phyloP scores from a whole-genome alignment of 306 rosid genomes.

The Acacia acuminata region DNA sequence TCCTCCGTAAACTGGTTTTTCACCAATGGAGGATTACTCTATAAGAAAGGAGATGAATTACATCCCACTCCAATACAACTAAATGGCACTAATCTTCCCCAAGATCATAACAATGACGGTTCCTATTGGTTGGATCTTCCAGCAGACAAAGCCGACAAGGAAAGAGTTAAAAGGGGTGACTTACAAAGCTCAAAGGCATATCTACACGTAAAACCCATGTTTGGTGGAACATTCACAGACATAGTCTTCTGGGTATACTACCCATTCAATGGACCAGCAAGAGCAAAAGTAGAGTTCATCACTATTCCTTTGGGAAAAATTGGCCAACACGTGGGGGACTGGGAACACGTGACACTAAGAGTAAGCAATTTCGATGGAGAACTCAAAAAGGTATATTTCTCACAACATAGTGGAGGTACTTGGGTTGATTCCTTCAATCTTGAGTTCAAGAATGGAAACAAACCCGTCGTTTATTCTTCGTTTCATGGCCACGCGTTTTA shows the following conservation, averaged over 20 bases:
- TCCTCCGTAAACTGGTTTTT: slow-evolving; percentile 57
- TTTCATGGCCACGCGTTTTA: slow-evolving; percentile 57
- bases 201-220: slow-evolving; percentile 54
- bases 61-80: slow-evolving; percentile 40
- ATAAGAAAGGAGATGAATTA: slow-evolving; percentile 37
- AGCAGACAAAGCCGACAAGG: slow-evolving; percentile 28
- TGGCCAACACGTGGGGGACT: slow-evolving; percentile 31
- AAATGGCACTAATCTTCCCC: slow-evolving; percentile 52
- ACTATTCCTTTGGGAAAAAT: slow-evolving; percentile 42
- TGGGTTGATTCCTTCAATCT: slow-evolving; percentile 55
- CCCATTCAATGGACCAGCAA: slow-evolving; percentile 59
- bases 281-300: slow-evolving; percentile 45
- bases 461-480: slow-evolving; percentile 47
- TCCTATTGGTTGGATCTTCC: slow-evolving; percentile 61
- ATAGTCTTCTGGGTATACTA: slow-evolving; percentile 54
- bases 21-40: slow-evolving; percentile 47
- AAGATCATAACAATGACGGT: slow-evolving; percentile 52
- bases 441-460: slow-evolving; percentile 37
- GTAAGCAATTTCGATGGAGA: slow-evolving; percentile 30
- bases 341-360: neutral
- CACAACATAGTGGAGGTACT: slow-evolving; percentile 53
- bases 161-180: slow-evolving; percentile 53
- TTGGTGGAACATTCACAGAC: slow-evolving; percentile 58
- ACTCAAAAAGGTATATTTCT: slow-evolving; percentile 42
- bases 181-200: slow-evolving; percentile 39